Base-by-base conservation (phyloP, 1,284 basidiomycete species). In the Melampsora abietis-canadensis region DNA sequence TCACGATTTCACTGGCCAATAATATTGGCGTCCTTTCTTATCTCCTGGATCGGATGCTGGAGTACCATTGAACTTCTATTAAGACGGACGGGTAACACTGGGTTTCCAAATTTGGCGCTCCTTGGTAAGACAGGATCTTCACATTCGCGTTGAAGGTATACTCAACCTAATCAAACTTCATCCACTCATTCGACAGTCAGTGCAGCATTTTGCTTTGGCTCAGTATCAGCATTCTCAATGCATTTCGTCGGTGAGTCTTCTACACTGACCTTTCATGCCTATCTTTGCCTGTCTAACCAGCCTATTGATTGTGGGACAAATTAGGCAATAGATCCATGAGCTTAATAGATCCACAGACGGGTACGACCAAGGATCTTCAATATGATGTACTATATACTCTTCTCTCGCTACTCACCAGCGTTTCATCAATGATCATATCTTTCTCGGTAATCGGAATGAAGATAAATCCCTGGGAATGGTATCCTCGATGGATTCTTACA, bases 381-480 rank as follows among this genome's bases (percentile, higher is more conserved):
- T 85, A 85, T 78, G 76, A 79, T 60, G 79, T 81, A 6, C 82
- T 82, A 5, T 84, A 79, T 78, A 84, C 84, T 17, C 77, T 85
- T 54, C 78, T 85, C n/a, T 83, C 82, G 30, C 80, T 85, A 48
- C 80, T 83, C 24, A 82, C 82, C 34, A 81, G 81, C 7, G 82
- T 82, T 70, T 57, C 80, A 2, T 83, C 81, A 67, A 84, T 84
- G 83, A 83, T 81, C 8, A 76, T 82, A 30, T 82, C 84, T 12
- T 84, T 84, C 77, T 82, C 82, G 76, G 80, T 84, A 75, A 84
- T 84, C 82, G 84, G 83, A 34, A 81, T 83, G 14, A 79, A 82
- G 37, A 63, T 83, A 10, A 76, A 77, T 66, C 21, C 64, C 47
- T 21, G 12, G 15, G 7, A 34, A 15, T 66, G 44, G 48, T 12